Evolutionary conservation across 352 stramenopile species (phyloP).

Genomic region (Phytophthora europaea): DNA sequence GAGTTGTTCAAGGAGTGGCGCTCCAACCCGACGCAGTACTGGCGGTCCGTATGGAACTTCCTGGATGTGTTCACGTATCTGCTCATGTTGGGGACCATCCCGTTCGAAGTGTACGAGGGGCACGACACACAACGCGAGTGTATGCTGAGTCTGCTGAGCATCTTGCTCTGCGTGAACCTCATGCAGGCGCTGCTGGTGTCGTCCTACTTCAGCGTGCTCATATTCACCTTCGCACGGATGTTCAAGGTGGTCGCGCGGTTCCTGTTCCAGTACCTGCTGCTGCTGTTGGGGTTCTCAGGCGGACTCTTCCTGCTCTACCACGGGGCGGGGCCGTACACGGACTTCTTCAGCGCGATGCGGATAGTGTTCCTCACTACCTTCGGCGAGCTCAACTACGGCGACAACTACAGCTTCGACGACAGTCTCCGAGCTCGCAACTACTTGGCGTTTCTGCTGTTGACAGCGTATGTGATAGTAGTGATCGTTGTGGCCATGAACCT

Average conservation of each 20-base stretch:
- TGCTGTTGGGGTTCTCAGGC: conserved; percentile 61
- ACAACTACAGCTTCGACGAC: conserved; percentile 61
- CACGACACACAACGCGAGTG: conserved; percentile 55
- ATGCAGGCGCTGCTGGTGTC: conserved; percentile 67
- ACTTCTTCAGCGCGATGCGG: conserved; percentile 57
- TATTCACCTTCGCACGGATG: conserved; percentile 78
- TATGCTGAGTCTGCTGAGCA: conserved; percentile 60
- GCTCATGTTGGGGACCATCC: conserved; percentile 56
- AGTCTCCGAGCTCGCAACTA: conserved; percentile 50
- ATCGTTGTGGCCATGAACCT: conserved; percentile 70
- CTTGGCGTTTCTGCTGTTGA: conserved; percentile 53
- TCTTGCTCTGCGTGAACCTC: conserved; percentile 62
- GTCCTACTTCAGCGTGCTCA: conserved; percentile 69
- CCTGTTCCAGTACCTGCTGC: conserved; percentile 61
- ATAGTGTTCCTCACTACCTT: conserved; percentile 72
- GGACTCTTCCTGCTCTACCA: conserved; percentile 61
- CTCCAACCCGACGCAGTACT: conserved; percentile 52
- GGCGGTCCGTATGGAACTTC: conserved; percentile 65
- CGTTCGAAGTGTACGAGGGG: conserved; percentile 52
- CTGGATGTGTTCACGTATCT: conserved; percentile 64
- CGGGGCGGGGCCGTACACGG: conserved; percentile 49
- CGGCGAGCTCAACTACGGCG: conserved; percentile 63
- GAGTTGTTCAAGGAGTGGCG: conserved; percentile 69
- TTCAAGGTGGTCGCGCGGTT: conserved; percentile 63
- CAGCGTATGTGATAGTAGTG: conserved; percentile 64